Evolutionary conservation across 805 yeast species (phyloP).

Genomic region (Metschnikowia reukaufii): DNA sequence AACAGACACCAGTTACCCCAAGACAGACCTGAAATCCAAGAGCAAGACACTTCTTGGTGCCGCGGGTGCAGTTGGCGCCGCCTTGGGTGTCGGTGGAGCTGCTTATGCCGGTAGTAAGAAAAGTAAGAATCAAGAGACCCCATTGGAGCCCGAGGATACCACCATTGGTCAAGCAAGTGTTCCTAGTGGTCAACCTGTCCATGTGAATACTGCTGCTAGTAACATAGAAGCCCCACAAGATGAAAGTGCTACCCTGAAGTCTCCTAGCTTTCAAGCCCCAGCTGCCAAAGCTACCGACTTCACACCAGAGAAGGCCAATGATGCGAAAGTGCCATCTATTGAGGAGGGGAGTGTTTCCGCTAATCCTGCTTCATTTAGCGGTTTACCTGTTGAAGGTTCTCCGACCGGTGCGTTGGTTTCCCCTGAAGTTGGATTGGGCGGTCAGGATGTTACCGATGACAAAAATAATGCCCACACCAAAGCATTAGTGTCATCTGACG

Average conservation of each 20-base stretch:
- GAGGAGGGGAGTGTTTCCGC: slow-evolving; percentile 7
- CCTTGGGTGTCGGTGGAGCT: slow-evolving; percentile 20
- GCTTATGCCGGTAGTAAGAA: slow-evolving; percentile 8
- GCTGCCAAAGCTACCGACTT: no score
- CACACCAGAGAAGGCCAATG: no score
- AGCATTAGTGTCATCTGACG: background rate
- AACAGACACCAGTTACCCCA: background rate
- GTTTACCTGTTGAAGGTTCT: slow-evolving; percentile 13
- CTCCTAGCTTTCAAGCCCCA: no score
- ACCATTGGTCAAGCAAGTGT: slow-evolving; percentile 5
- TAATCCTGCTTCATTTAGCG: slow-evolving; percentile 16
- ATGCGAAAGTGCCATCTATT: no score
- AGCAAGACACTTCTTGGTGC: slow-evolving; percentile 8
- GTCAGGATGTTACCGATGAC: background rate
- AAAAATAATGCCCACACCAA: background rate
- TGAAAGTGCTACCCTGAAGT: background rate
- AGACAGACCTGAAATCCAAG: background rate
- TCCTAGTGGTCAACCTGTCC: slow-evolving; percentile 4
- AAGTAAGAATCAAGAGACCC: background rate
- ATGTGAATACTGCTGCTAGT: slow-evolving; percentile 7
- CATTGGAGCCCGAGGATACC: background rate
- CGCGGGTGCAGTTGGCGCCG: slow-evolving; percentile 26
- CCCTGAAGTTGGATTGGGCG: slow-evolving; percentile 10
- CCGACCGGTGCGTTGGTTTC: slow-evolving; percentile 22
- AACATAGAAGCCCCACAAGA: no score